Conservation (phyloP, 352 stramenopile genomes). For the Saprolegnia parasitica region DNA sequence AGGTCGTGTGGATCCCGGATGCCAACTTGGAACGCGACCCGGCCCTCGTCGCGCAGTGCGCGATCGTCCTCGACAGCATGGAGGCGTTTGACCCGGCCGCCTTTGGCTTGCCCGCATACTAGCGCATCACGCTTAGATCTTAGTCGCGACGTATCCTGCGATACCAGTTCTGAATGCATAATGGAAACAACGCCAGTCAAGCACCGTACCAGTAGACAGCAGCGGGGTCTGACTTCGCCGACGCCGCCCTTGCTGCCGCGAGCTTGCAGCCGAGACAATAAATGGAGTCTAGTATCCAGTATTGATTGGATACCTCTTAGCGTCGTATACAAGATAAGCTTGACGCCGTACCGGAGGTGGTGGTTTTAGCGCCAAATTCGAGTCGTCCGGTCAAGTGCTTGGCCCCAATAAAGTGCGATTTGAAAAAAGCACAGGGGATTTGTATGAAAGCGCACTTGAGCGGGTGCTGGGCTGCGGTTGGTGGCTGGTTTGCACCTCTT, state of each 20-base stretch:
- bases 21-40: background rate
- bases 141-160: no score
- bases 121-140: background rate
- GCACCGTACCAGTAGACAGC: no score
- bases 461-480: background rate
- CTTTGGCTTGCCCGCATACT: background rate
- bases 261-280: no score
- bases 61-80: background rate
- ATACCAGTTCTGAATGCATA: no score
- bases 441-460: background rate
- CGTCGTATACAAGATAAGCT: no score
- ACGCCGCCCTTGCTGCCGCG: no score
- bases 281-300: no score
- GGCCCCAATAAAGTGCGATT: background rate
- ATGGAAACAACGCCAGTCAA: no score
- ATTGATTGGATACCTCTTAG: no score
- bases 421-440: background rate
- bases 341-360: no score
- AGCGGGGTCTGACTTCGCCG: no score
- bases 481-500: background rate
- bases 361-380: background rate
- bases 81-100: background rate
- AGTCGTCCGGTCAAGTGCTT: background rate
- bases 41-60: background rate
- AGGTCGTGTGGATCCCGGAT: conserved; percentile 14